Percentiles rank a stretch among this genome's conserved stretches.
Conservation (phyloP, 2,329 filamentous ascomycete species). For the Pseudocercospora ulei region DNA sequence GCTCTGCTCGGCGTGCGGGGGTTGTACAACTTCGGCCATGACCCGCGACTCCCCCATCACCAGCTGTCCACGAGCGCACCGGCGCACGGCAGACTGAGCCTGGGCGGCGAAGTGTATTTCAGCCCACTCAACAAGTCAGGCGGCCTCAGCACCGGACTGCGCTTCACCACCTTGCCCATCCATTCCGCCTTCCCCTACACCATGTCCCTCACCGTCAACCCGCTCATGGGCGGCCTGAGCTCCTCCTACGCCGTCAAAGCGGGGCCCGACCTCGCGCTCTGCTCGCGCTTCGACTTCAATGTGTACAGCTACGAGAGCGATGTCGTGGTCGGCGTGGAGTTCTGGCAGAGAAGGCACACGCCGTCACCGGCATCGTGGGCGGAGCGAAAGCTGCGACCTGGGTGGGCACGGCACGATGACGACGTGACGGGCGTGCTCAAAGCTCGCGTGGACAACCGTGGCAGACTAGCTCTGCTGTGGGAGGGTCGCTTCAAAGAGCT, state of each 20-base stretch:
- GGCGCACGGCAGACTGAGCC: constrained; percentile 68
- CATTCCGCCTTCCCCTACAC: constrained; percentile 83
- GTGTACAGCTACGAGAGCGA: constrained; percentile 97
- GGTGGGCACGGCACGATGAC: constrained; percentile 44
- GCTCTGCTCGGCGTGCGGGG: constrained; percentile 78
- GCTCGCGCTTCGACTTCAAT: constrained; percentile 91
- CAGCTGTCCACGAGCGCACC: constrained; percentile 22
- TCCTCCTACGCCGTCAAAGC: constrained; percentile 88
- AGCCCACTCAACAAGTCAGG: constrained; percentile 88
- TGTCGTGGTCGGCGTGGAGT: constrained; percentile 80
- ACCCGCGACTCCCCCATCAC: constrained; percentile 41
- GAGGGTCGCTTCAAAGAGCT: constrained; percentile 87
- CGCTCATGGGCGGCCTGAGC: constrained; percentile 84
- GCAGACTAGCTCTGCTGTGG: constrained; percentile 79
- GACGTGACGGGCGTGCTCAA: constrained; percentile 81
- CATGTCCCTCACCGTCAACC: constrained; percentile 85
- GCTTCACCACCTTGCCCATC: constrained; percentile 76
- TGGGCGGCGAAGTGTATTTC: constrained; percentile 90
- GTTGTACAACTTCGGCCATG: constrained; percentile 85
- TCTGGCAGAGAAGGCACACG: constrained; percentile 54
- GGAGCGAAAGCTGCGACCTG: constrained; percentile 37
- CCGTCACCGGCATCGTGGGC: constrained; percentile 40
- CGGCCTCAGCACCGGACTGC: constrained; percentile 75
- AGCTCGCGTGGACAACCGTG: constrained; percentile 77
- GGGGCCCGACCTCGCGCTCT: constrained; percentile 69